Evolutionary conservation across 2,329 filamentous ascomycete genomes (phyloP).

Genomic region (Talaromyces verruculosus): DNA sequence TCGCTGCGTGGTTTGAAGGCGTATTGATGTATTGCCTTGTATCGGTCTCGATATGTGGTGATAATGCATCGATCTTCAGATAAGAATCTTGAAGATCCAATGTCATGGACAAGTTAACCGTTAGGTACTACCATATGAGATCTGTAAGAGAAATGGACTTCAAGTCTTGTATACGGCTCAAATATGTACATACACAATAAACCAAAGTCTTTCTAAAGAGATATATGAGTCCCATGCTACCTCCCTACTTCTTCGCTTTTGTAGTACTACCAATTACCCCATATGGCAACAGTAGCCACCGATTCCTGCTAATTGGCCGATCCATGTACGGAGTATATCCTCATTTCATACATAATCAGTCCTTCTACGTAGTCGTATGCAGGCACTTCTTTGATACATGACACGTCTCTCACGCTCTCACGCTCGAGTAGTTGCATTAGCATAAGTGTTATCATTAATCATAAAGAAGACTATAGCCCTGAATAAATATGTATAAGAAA

Average conservation of each 20-base stretch:
- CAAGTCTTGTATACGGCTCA: background rate
- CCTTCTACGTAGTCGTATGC: background rate
- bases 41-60: background rate
- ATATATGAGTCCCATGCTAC: background rate
- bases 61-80: background rate
- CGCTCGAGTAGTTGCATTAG: background rate
- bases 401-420: background rate
- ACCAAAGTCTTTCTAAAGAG: too few relatives aligned
- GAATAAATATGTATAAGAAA: background rate
- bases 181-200: background rate
- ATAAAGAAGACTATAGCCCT: background rate
- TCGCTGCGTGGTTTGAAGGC: background rate
- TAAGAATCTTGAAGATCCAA: background rate
- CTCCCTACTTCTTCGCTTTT: too few relatives aligned
- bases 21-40: background rate
- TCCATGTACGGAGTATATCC: background rate
- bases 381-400: conserved; percentile 1
- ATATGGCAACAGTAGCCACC: background rate
- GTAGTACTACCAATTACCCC: background rate
- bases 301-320: background rate
- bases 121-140: background rate
- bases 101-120: background rate
- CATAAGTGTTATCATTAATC: background rate
- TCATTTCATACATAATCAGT: background rate
- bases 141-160: background rate